Base-by-base conservation (phyloP, 768 basidiomycete species). In the Hypholoma fasciculare region DNA sequence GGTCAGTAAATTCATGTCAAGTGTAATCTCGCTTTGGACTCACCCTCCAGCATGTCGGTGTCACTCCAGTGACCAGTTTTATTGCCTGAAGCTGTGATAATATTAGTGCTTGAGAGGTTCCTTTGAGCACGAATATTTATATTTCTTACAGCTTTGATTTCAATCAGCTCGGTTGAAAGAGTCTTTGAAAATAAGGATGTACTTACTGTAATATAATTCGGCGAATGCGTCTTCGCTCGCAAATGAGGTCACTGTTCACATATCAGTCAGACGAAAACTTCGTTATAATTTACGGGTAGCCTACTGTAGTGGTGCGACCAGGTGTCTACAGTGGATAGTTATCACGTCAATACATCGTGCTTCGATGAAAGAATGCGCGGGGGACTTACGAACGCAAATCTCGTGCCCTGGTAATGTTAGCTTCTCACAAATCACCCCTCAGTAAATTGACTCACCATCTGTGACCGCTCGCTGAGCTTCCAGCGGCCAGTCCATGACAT, bases 191-290 rank as follows among this genome's bases (percentile, higher is more conserved):
- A 7, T 20, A 17, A 13, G 17, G 16, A 19, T 16, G 20, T 40
- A 69, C 83, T 42, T 61, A 82, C 84, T 85, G 72, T 90, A 94
- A 58, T 87, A 91, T 13, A 94, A 76, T 69, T 93, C 90, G 3
- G 90, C 90, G 56, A 92, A 90, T 3, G 84, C 87, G 61, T 87
- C 74, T 63, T 83, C 74, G 66, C 85, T 92, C 8, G 78, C 69
- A 43, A 88, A 75, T 2, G 82, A 67, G 0, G 88, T 88, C 82
- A 81, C 84, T 85, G 57, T 27, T 26, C 34, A 11, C 13, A 13
- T 11, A 27, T 8, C 19, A 40, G 20, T 14, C 17, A 30, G 50
- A 11, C 13, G 30, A 48, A 34, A 49, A 7, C 20, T 50, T 26
- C 27, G 38, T 56, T 23, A 62, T 49, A 16, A 39, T n/a, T 1